Evolutionary conservation across 1,284 basidiomycete species (phyloP).

Genomic region (Apiotrichum mycotoxinovorans): DNA sequence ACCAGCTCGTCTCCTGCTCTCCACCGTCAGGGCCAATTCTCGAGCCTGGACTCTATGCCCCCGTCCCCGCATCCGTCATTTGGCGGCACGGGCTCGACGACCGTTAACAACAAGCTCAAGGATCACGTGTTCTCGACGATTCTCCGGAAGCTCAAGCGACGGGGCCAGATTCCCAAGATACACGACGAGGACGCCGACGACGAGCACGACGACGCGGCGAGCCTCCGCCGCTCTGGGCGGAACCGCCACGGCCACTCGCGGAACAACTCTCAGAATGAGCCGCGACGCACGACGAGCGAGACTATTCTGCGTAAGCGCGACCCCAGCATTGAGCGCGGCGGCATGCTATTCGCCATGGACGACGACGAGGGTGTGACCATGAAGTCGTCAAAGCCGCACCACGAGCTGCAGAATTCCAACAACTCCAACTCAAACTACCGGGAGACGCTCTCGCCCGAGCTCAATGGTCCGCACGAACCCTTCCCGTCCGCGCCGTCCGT

Average conservation of each 20-base stretch:
- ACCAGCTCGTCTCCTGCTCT: conserved; percentile 41
- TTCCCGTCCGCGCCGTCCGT: conserved; percentile 36
- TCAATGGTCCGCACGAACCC: neutral
- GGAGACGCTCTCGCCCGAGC: neutral
- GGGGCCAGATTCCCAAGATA: conserved; percentile 13
- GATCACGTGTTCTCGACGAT: conserved; percentile 89
- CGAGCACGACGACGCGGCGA: conserved; percentile 33
- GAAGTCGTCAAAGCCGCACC: conserved; percentile 1
- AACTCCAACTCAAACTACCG: neutral
- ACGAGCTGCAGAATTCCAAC: neutral
- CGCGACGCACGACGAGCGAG: conserved; percentile 5
- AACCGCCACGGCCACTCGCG: neutral
- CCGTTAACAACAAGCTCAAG: conserved; percentile 85
- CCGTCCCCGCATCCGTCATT: conserved; percentile 54
- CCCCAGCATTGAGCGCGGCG: conserved; percentile 37
- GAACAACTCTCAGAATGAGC: neutral
- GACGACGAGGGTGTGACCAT: conserved; percentile 30
- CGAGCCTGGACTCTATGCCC: conserved; percentile 10
- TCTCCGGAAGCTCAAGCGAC: conserved; percentile 56
- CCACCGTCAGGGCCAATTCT: conserved; percentile 17
- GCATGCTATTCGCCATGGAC: conserved; percentile 51
- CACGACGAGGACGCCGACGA: conserved; percentile 43
- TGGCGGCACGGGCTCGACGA: conserved; percentile 82
- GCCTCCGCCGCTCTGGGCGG: neutral
- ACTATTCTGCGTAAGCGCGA: conserved; percentile 20